These are phyloP conservation scores for Haplosporangium sp. DNA, from an alignment of 371 early-diverging fungal genomes.

Conservation along the genomic window DNA sequence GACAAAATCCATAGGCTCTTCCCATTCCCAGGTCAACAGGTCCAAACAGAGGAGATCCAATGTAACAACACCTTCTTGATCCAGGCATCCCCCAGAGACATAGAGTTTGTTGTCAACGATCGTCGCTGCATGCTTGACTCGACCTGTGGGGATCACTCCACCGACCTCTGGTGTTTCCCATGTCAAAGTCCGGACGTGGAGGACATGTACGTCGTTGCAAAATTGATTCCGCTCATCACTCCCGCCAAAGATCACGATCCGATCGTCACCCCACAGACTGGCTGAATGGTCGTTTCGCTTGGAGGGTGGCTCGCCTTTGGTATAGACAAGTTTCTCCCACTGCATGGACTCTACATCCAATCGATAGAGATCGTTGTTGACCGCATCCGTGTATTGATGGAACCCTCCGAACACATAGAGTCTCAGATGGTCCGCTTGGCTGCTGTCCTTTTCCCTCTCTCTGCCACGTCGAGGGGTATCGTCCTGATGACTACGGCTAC, in stretches of 20 bases:
- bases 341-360: slow-evolving; percentile 57
- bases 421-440: slow-evolving; percentile 21
- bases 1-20: slow-evolving; percentile 66
- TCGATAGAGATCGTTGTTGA: slow-evolving; percentile 72
- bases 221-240: slow-evolving; percentile 69
- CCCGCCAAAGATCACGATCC: slow-evolving; percentile 80
- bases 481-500: slow-evolving; percentile 36
- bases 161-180: slow-evolving; percentile 71
- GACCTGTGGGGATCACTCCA: slow-evolving; percentile 64
- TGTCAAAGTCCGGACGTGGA: slow-evolving; percentile 67
- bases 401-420: slow-evolving; percentile 78
- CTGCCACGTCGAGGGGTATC: not conserved
- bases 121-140: slow-evolving; percentile 77
- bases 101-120: slow-evolving; percentile 73
- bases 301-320: slow-evolving; percentile 69
- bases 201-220: slow-evolving; percentile 71
- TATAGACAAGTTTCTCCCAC: slow-evolving; percentile 72
- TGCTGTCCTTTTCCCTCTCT: slow-evolving; percentile 7
- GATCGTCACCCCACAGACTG: slow-evolving; percentile 68
- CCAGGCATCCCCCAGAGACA: slow-evolving; percentile 68
- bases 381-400: slow-evolving; percentile 75
- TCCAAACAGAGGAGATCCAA: slow-evolving; percentile 70
- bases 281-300: slow-evolving; percentile 78
- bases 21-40: slow-evolving; percentile 73
- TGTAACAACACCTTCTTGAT: slow-evolving; percentile 53